These are phyloP conservation scores for Saccharomyces kudriavzevii DNA, from an alignment of 805 yeast species.

Conservation along the genomic window DNA sequence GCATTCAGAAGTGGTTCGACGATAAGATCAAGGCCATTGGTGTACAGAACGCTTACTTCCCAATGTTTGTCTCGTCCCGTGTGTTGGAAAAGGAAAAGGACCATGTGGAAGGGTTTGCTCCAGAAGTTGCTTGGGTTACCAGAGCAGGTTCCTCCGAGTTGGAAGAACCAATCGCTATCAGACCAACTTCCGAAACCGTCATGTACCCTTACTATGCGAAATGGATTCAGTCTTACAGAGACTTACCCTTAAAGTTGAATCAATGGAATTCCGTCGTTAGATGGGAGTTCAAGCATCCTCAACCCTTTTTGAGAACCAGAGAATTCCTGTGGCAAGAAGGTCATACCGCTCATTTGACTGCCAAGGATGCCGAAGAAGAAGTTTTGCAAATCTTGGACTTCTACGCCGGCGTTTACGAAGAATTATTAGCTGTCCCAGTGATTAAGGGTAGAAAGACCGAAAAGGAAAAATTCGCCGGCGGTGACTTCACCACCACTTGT, in stretches of 20 bases:
- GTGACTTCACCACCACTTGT: slow-evolving; percentile 86
- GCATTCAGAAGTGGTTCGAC: slow-evolving; percentile 83
- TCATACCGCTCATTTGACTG: slow-evolving; percentile 91
- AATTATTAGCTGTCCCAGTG: slow-evolving; percentile 94
- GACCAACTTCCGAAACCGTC: slow-evolving; percentile 99
- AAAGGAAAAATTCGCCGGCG: slow-evolving; percentile 98
- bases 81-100: slow-evolving; percentile 97
- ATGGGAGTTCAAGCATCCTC: slow-evolving; percentile 99
- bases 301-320: slow-evolving; percentile 96
- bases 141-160: slow-evolving; percentile 88
- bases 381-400: slow-evolving; percentile 78
- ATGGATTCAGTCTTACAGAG: slow-evolving; percentile 98
- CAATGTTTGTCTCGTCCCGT: slow-evolving; percentile 90
- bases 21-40: slow-evolving; percentile 74
- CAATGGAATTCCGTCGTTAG: slow-evolving; percentile 99
- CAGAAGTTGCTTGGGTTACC: slow-evolving; percentile 99
- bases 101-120: slow-evolving; percentile 98
- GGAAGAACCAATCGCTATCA: slow-evolving; percentile 96
- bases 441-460: slow-evolving; percentile 92
- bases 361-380: slow-evolving; percentile 73
- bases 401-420: slow-evolving; percentile 79
- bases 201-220: slow-evolving; percentile 99
- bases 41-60: slow-evolving; percentile 93
- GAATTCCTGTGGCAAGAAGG: slow-evolving; percentile 99
- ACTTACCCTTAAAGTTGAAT: slow-evolving; percentile 88